A percentile compares a stretch with the other conserved stretches of the same genome.
Conservation (phyloP, 805 yeast genomes). For the Yamadazyma akitaensis region DNA sequence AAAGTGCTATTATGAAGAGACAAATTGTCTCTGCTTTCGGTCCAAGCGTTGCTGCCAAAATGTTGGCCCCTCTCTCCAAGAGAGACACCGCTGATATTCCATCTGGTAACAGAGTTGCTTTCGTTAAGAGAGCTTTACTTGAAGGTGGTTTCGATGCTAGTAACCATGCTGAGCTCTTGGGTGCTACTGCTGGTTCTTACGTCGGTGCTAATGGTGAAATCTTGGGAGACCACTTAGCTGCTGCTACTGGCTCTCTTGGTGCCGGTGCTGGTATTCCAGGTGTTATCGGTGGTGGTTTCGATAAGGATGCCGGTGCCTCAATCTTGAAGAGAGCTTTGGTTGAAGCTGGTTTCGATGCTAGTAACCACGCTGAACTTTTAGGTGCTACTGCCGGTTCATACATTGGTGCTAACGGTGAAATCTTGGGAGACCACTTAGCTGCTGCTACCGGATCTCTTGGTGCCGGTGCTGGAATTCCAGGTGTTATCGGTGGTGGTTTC, state of each 20-base stretch:
- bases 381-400: slow-evolving; percentile 11
- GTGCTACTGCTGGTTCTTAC: slow-evolving; percentile 9
- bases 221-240: slow-evolving; percentile 17
- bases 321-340: slow-evolving; percentile 12
- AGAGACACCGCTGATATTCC: slow-evolving; percentile 7
- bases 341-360: slow-evolving; percentile 12
- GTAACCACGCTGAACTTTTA: slow-evolving; percentile 10
- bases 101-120: slow-evolving; percentile 12
- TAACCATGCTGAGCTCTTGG: slow-evolving; percentile 11
- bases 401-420: slow-evolving; percentile 13
- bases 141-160: slow-evolving; percentile 8
- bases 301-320: slow-evolving; percentile 8
- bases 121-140: slow-evolving; percentile 14
- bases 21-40: slow-evolving; percentile 10
- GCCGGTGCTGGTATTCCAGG: slow-evolving; percentile 8
- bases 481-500: slow-evolving; percentile 3
- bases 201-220: slow-evolving; percentile 14
- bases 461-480: slow-evolving; percentile 8
- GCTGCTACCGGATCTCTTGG: slow-evolving; percentile 14
- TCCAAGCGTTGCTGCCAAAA: slow-evolving; percentile 3
- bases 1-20: slow-evolving; percentile 11
- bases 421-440: slow-evolving; percentile 17
- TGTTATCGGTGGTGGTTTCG: slow-evolving; percentile 4
- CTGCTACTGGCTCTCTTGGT: slow-evolving; percentile 13
- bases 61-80: slow-evolving; percentile 4